Conservation (phyloP, 2,329 filamentous ascomycete species). For the Colletotrichum scovillei region DNA sequence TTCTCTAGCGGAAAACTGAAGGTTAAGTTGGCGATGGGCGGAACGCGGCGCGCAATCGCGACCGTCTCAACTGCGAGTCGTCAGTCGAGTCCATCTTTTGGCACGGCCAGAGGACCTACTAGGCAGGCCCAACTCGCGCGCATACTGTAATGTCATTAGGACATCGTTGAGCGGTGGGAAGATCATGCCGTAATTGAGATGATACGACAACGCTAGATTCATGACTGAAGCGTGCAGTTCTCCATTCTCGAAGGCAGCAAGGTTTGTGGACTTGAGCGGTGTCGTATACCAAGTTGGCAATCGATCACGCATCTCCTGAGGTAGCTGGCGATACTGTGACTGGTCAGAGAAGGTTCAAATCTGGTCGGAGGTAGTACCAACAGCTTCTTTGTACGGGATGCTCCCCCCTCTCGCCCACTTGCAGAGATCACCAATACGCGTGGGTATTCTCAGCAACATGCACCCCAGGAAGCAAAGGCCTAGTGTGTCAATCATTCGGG, state of each 20-base stretch:
- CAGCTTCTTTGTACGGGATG: conserved; percentile 78
- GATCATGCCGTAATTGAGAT: conserved; percentile 73
- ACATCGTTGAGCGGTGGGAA: conserved; percentile 80
- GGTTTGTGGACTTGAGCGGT: conserved; percentile 64
- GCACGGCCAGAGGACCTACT: conserved; percentile 56
- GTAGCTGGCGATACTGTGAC: conserved; percentile 64
- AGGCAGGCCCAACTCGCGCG: conserved; percentile 80
- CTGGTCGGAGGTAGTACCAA: conserved; percentile 47
- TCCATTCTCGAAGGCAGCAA: conserved; percentile 57
- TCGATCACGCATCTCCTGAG: conserved; percentile 72
- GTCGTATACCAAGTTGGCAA: conserved; percentile 71
- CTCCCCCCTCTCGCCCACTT: conserved; percentile 75
- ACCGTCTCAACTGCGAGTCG: conserved; percentile 37
- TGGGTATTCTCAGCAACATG: conserved; percentile 79
- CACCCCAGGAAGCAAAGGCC: conserved; percentile 84
- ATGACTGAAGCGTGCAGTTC: conserved; percentile 74
- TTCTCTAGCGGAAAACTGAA: conserved; percentile 68
- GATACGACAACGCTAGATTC: conserved; percentile 72
- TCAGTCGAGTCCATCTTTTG: not conserved
- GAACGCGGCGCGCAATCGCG: conserved; percentile 67
- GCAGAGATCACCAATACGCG: conserved; percentile 79
- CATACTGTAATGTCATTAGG: conserved; percentile 75
- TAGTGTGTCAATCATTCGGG: conserved; percentile 79
- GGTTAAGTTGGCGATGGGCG: conserved; percentile 59
- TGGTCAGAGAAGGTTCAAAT: not conserved